Evolutionary conservation across 2,329 filamentous ascomycete species (phyloP).

Genomic region (Talaromyces sp.): DNA sequence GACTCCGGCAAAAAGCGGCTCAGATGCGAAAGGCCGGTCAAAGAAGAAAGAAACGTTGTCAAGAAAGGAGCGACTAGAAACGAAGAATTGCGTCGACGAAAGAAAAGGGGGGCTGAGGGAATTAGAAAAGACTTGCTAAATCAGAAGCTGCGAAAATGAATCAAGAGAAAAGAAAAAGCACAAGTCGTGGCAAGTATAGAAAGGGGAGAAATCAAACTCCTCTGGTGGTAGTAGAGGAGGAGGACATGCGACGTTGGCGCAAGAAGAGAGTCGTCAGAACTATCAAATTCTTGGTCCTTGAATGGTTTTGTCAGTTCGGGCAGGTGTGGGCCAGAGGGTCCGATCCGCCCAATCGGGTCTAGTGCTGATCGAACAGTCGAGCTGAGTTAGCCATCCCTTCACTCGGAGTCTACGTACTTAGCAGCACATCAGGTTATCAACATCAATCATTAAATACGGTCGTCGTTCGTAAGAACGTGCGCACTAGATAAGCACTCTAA

Average conservation of each 20-base stretch:
- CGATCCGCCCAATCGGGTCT: conserved; percentile 21
- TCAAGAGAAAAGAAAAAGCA: not conserved
- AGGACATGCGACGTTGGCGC: conserved; percentile 19
- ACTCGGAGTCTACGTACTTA: not conserved
- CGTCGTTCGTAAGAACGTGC: conserved; percentile 19
- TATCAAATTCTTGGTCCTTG: not conserved
- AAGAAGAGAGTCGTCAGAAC: conserved; percentile 12
- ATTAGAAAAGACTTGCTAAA: conserved; percentile 13
- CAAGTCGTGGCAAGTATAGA: not conserved
- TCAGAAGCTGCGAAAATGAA: conserved; percentile 16
- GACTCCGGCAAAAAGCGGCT: not conserved
- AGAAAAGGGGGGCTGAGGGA: conserved; percentile 14
- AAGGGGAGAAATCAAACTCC: conserved; percentile 7
- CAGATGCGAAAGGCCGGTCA: not conserved
- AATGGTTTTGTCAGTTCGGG: conserved; percentile 11
- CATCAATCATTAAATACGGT: conserved; percentile 19
- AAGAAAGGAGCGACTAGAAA: conserved; percentile 20
- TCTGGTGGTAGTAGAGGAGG: conserved; percentile 12
- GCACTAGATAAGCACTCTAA: conserved; percentile 19
- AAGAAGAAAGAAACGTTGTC: not conserved
- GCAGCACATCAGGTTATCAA: not conserved
- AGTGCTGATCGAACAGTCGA: conserved; percentile 16
- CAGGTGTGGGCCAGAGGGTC: conserved; percentile 14
- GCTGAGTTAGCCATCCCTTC: not conserved
- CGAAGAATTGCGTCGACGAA: conserved; percentile 1